Percentiles rank a stretch among this genome's conserved stretches.
Conservation (phyloP, 306 rosid genomes). For the Fragaria iinumae region DNA sequence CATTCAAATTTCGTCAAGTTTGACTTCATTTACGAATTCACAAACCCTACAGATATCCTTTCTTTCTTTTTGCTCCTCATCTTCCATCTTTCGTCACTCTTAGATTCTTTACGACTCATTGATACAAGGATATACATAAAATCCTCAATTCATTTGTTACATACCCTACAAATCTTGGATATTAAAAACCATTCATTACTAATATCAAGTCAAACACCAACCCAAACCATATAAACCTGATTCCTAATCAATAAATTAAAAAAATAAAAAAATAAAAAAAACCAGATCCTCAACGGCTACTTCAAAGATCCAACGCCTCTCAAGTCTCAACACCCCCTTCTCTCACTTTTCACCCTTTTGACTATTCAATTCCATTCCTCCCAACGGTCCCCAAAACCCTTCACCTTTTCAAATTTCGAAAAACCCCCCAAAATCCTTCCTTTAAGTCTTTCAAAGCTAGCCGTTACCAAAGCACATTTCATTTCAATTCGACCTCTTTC, state of each 20-base stretch:
- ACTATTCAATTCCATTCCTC: not conserved
- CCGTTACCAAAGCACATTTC: conserved; percentile 41
- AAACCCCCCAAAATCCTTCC: not conserved
- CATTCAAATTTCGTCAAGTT: no score
- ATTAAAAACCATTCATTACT: not conserved
- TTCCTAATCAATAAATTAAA: no score
- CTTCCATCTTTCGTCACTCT: no score
- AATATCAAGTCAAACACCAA: not conserved
- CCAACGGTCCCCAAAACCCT: conserved; percentile 32
- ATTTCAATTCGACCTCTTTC: not conserved
- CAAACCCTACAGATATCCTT: no score
- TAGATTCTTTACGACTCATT: no score
- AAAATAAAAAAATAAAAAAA: not conserved
- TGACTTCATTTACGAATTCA: no score
- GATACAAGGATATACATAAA: no score
- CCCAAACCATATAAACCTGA: not conserved
- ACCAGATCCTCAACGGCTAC: not conserved
- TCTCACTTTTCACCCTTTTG: not conserved
- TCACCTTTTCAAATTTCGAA: conserved; percentile 26
- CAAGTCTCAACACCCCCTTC: not conserved
- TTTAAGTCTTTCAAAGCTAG: conserved; percentile 36
- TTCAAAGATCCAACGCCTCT: conserved; percentile 46
- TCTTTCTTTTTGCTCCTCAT: no score
- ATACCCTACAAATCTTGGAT: not conserved
- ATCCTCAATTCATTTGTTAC: not conserved